phyloP scores from a whole-genome alignment of 2,329 filamentous ascomycete species.

The Epichloe elymi region DNA sequence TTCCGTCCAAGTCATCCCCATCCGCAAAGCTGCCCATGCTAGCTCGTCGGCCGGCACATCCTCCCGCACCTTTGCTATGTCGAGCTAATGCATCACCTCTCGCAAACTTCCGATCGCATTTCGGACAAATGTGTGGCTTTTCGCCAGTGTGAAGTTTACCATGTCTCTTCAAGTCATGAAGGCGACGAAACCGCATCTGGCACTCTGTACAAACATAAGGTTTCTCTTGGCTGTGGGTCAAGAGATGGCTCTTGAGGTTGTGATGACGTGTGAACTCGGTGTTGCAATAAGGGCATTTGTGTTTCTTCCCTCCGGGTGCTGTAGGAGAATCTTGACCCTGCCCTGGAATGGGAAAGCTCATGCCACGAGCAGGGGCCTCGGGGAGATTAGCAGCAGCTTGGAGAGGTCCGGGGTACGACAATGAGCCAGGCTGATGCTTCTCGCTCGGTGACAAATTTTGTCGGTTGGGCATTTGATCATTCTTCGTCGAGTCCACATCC shows the following conservation, averaged over 20 bases:
- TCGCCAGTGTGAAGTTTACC: constrained; percentile 95
- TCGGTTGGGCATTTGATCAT: constrained; percentile 21
- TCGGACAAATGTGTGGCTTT: constrained; percentile 85
- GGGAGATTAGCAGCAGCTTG: constrained; percentile 28
- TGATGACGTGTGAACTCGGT: constrained; percentile 96
- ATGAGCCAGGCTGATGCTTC: constrained; percentile 33
- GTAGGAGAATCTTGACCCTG: constrained; percentile 39
- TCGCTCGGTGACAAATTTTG: constrained; percentile 37
- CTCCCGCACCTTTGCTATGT: constrained; percentile 90
- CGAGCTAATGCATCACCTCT: constrained; percentile 87
- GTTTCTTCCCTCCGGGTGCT: constrained; percentile 59
- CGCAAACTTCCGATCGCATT: constrained; percentile 89
- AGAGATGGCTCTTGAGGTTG: constrained; percentile 90
- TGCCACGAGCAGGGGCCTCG: constrained; percentile 34
- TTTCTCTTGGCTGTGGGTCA: constrained; percentile 97
- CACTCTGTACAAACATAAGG: constrained; percentile 92
- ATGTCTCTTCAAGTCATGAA: constrained; percentile 93
- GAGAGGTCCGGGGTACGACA: constrained; percentile 42
- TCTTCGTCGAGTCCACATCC: constrained; percentile 37
- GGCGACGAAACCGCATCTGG: constrained; percentile 76
- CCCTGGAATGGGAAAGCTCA: constrained; percentile 44
- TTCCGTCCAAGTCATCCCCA: constrained; percentile 56
- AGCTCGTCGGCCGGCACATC: constrained; percentile 80
- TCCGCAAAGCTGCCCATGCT: constrained; percentile 74
- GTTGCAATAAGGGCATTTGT: constrained; percentile 92